Conservation (phyloP, 2,329 filamentous ascomycete genomes). For the Pezicula radicicola region DNA sequence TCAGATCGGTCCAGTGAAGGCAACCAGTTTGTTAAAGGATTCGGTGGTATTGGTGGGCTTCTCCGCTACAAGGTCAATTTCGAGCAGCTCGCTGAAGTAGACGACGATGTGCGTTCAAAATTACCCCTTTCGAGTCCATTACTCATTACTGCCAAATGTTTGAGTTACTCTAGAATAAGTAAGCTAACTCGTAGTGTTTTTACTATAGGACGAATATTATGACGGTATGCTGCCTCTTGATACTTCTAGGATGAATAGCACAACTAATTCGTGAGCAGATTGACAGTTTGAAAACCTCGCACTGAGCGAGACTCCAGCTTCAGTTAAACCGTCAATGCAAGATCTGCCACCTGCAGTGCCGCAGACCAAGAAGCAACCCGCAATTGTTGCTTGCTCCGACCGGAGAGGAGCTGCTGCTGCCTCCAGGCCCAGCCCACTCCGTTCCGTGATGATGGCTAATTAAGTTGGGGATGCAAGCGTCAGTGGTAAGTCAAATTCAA, state of each 20-base stretch:
- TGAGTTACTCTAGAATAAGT: too few relatives aligned
- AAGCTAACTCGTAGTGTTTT: too few relatives aligned
- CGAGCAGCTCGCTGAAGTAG: conserved; percentile 90
- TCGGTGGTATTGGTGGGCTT: conserved; percentile 96
- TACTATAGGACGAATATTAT: conserved; percentile 73
- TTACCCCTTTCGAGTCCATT: too few relatives aligned
- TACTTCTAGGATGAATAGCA: background rate
- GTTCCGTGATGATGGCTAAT: conserved; percentile 58
- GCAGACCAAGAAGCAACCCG: conserved; percentile 40
- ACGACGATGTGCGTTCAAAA: conserved; percentile 56
- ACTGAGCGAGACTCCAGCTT: conserved; percentile 79
- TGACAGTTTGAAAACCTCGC: conserved; percentile 89
- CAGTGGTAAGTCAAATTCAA: conserved; percentile 13
- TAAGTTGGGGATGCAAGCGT: conserved; percentile 26
- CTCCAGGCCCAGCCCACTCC: conserved; percentile 61
- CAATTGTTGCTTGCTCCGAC: conserved; percentile 31
- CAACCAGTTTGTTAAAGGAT: conserved; percentile 99
- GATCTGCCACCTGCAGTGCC: conserved; percentile 37
- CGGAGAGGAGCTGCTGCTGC: conserved; percentile 41
- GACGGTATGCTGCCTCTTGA: conserved; percentile 48
- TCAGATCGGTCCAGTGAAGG: conserved; percentile 96
- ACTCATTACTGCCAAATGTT: too few relatives aligned
- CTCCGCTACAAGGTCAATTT: conserved; percentile 99
- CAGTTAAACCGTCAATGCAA: conserved; percentile 46
- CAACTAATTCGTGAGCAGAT: conserved; percentile 48